These are phyloP conservation scores for Nidularia pulvinata DNA, from an alignment of 768 basidiomycete genomes.

Conservation along the genomic window DNA sequence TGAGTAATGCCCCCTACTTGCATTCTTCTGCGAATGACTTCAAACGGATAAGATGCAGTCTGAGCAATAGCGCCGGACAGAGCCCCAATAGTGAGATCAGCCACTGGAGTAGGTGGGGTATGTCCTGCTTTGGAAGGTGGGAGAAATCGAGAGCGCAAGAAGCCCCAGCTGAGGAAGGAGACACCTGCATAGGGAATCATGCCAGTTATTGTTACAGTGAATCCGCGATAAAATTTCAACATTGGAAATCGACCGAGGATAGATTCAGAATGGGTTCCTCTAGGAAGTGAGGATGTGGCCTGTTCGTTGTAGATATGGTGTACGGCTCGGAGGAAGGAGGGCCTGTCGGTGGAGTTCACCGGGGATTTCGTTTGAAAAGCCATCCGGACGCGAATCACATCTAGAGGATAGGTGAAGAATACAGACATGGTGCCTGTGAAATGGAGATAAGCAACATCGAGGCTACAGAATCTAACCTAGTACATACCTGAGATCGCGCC, in stretches of 20 bases:
- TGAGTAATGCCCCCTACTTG: constrained; percentile 88
- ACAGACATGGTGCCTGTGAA: constrained; percentile 81
- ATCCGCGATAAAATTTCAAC: constrained; percentile 97
- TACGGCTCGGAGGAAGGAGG: constrained; percentile 56
- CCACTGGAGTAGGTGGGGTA: constrained; percentile 37
- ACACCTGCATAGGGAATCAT: constrained; percentile 97
- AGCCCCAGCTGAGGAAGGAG: constrained; percentile 92
- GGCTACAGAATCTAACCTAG: neutral
- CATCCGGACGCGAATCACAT: constrained; percentile 94
- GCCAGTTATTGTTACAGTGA: constrained; percentile 86
- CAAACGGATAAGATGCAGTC: constrained; percentile 93
- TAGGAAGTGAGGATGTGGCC: constrained; percentile 21
- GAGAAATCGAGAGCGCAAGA: constrained; percentile 59
- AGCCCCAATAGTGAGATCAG: constrained; percentile 84
- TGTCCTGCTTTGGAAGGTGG: constrained; percentile 37
- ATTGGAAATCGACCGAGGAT: constrained; percentile 67
- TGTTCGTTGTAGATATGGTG: constrained; percentile 73
- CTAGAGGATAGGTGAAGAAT: constrained; percentile 92
- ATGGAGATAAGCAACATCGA: constrained; percentile 1
- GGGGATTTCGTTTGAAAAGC: constrained; percentile 71
- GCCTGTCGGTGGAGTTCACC: constrained; percentile 26
- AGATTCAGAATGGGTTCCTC: constrained; percentile 14
- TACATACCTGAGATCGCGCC: constrained; percentile 84
- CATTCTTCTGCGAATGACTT: constrained; percentile 90
- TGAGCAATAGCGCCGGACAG: constrained; percentile 85